Conservation (phyloP, 768 basidiomycete species). For the Leccinum subtestaceum region DNA sequence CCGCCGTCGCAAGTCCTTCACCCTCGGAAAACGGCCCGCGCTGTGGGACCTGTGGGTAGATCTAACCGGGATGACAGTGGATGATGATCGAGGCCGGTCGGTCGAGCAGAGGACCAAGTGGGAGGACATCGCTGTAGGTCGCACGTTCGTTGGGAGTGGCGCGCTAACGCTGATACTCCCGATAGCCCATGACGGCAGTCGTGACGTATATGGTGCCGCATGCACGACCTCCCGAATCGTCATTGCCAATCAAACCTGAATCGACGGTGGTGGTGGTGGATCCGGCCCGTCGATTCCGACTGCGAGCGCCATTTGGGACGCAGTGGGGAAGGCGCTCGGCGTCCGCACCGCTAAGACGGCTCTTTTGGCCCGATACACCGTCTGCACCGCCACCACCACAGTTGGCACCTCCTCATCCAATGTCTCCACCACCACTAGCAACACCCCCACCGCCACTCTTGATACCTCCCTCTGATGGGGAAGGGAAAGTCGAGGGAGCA, state of each 20-base stretch:
- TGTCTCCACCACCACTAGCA: not conserved
- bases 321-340: not conserved
- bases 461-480: not conserved
- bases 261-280: not conserved
- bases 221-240: not conserved
- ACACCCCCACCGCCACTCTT: not conserved
- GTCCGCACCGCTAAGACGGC: conserved; percentile 5
- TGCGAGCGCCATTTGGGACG: not conserved
- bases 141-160: not conserved
- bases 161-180: not conserved
- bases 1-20: not conserved
- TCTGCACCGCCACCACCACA: not conserved
- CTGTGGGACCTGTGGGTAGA: conserved; percentile 46
- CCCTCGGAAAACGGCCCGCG: conserved; percentile 34
- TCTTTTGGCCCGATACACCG: not conserved
- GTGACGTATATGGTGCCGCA: conserved; percentile 4
- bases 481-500: not conserved
- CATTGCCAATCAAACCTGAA: not conserved
- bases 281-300: not conserved
- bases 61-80: not conserved
- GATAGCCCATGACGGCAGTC: conserved; percentile 27
- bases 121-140: conserved; percentile 42
- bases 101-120: conserved; percentile 28
- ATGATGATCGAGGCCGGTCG: not conserved
- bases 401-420: not conserved